Evolutionary conservation across 371 early-diverging fungal genomes (phyloP).

Genomic region (Mortierella sp.): DNA sequence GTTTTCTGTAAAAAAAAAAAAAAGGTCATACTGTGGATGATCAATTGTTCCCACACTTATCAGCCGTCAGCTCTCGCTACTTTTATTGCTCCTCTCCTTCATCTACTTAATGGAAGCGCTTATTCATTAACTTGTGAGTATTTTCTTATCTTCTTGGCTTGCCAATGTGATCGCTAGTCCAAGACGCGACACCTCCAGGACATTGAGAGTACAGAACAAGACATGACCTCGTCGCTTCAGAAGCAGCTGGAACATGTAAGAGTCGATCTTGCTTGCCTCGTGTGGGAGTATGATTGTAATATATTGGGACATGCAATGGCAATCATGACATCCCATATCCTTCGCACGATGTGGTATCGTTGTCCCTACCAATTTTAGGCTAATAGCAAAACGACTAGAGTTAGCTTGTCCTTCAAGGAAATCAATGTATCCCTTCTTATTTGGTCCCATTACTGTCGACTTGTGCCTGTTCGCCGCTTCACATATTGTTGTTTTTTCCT

Average conservation of each 20-base stretch:
- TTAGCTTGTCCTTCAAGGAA: background rate
- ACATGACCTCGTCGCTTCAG: conserved; percentile 53
- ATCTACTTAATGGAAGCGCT: background rate
- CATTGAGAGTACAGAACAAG: conserved; percentile 52
- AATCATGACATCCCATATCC: background rate
- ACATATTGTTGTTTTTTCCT: background rate
- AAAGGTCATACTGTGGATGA: too few species aligned
- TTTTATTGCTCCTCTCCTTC: background rate
- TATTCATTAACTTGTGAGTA: background rate
- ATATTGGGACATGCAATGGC: background rate
- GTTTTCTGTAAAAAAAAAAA: background rate
- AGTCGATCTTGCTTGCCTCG: background rate
- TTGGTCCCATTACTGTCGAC: conserved; percentile 6
- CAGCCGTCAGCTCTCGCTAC: too few species aligned
- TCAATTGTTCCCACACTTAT: conserved; percentile 2
- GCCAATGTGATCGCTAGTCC: conserved; percentile 20
- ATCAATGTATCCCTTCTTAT: background rate
- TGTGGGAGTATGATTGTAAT: background rate
- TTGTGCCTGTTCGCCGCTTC: background rate
- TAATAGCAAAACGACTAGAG: too few species aligned
- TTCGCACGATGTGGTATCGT: too few species aligned
- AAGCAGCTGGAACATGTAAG: conserved; percentile 55
- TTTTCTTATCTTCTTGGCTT: background rate
- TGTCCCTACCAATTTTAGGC: too few species aligned
- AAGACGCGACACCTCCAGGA: conserved; percentile 45